These are phyloP conservation scores for Ilyonectria robusta DNA, from an alignment of 2,329 filamentous ascomycete species.

Conservation along the genomic window DNA sequence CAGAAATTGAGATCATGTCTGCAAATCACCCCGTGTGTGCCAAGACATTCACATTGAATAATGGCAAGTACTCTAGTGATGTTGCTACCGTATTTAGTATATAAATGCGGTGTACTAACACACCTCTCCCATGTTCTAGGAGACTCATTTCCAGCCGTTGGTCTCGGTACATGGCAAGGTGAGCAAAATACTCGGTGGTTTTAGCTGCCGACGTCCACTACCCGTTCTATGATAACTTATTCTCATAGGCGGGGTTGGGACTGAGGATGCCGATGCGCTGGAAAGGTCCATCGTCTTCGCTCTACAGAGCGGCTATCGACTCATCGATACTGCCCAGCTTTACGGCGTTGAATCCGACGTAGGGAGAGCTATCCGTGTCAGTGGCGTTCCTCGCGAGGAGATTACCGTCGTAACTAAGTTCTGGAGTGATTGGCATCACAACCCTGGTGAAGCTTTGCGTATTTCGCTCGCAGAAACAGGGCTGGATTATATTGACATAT, in stretches of 20 bases:
- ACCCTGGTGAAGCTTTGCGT: conserved; percentile 47
- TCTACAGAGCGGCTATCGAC: conserved; percentile 49
- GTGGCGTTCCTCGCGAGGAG: conserved; percentile 52
- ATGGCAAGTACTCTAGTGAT: not conserved
- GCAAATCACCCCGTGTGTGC: not conserved
- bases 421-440: conserved; percentile 49
- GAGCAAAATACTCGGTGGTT: not conserved
- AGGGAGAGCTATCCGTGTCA: conserved; percentile 51
- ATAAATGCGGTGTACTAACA: not conserved
- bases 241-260: not conserved
- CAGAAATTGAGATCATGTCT: too few species aligned
- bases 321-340: conserved; percentile 48
- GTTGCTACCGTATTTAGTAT: not conserved
- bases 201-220: not conserved
- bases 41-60: not conserved
- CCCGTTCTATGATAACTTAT: not conserved
- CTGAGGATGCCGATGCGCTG: not conserved
- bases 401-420: conserved; percentile 54
- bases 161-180: not conserved
- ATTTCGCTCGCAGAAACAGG: conserved; percentile 47
- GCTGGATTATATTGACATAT: conserved; percentile 52
- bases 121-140: not conserved
- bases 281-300: conserved; percentile 46
- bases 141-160: not conserved
- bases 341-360: conserved; percentile 49